A percentile compares a stretch with the other conserved stretches of the same genome.
Conservation (phyloP, 192 early-diverging fungal species). For the Gryganskiella cystojenkinii region DNA sequence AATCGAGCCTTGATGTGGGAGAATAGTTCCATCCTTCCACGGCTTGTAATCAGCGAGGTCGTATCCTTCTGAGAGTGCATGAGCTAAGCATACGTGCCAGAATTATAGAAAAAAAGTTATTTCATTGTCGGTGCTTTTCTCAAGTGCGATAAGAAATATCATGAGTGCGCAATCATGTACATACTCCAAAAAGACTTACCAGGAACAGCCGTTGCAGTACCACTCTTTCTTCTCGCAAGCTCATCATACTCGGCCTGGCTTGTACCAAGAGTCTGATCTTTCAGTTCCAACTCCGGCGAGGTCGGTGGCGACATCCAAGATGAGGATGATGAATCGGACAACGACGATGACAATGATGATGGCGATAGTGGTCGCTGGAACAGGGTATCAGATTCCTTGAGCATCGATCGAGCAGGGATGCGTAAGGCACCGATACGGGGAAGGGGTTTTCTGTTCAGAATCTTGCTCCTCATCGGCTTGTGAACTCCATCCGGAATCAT, state of each 20-base stretch:
- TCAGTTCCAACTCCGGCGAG: too few relatives aligned
- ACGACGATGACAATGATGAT: not conserved
- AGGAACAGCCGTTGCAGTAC: not conserved
- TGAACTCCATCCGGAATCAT: constrained; percentile 47
- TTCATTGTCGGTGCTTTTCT: not conserved
- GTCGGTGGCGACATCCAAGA: not conserved
- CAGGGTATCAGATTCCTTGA: not conserved
- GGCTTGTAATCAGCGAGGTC: constrained; percentile 37
- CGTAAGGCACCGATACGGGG: not conserved
- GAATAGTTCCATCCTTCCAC: constrained; percentile 39
- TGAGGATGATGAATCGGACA: not conserved
- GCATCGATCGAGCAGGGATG: not conserved
- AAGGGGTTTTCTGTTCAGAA: constrained; percentile 40
- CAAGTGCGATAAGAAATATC: not conserved
- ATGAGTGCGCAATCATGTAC: too few relatives aligned
- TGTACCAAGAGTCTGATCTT: not conserved
- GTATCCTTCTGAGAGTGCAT: constrained; percentile 42
- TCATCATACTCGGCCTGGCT: constrained; percentile 9
- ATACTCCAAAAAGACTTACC: too few relatives aligned
- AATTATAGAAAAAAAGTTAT: not conserved
- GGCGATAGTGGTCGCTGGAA: not conserved
- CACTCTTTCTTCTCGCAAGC: constrained; percentile 1
- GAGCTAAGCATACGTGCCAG: constrained; percentile 8
- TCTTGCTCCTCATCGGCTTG: constrained; percentile 33
- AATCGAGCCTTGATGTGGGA: constrained; percentile 23